phyloP scores from a whole-genome alignment of 345 rosid species.

The Melaleuca alternifolia region DNA sequence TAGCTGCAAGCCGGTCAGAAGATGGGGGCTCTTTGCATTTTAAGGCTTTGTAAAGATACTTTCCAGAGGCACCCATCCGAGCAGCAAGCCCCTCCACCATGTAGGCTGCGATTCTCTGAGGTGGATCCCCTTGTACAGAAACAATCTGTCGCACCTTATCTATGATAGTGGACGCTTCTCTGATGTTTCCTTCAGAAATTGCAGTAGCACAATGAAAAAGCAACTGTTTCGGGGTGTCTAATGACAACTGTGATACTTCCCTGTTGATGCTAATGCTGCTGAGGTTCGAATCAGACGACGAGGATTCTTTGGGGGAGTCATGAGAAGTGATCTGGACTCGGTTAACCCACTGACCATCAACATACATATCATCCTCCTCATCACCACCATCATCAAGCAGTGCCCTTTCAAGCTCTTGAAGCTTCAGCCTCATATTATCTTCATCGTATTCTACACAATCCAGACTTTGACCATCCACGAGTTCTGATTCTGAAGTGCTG shows the following conservation, averaged over 20 bases:
- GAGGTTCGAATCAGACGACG: conserved; percentile 65
- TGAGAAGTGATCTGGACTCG: conserved; percentile 31
- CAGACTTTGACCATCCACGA: conserved; percentile 32
- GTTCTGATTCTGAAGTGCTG: conserved; percentile 25
- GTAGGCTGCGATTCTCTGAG: conserved; percentile 92
- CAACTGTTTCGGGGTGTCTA: conserved; percentile 53
- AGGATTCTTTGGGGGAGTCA: conserved; percentile 77
- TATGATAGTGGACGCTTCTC: conserved; percentile 55
- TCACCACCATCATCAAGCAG: conserved; percentile 49
- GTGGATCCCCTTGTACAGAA: conserved; percentile 91
- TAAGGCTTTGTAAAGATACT: conserved; percentile 67
- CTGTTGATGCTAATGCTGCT: conserved; percentile 49
- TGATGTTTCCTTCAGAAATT: conserved; percentile 52
- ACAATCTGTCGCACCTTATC: conserved; percentile 68
- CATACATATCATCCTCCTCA: conserved; percentile 62
- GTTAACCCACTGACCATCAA: conserved; percentile 76
- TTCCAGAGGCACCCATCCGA: conserved; percentile 87
- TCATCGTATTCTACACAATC: conserved; percentile 43
- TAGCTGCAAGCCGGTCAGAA: conserved; percentile 88
- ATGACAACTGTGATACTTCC: conserved; percentile 47
- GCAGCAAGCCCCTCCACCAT: conserved; percentile 99
- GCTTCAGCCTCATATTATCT: conserved; percentile 56
- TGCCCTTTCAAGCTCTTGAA: conserved; percentile 83
- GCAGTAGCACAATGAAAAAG: conserved; percentile 70
- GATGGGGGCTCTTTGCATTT: conserved; percentile 99